phyloP scores from a whole-genome alignment of 805 yeast genomes.

The Sungouiella thailandica region DNA sequence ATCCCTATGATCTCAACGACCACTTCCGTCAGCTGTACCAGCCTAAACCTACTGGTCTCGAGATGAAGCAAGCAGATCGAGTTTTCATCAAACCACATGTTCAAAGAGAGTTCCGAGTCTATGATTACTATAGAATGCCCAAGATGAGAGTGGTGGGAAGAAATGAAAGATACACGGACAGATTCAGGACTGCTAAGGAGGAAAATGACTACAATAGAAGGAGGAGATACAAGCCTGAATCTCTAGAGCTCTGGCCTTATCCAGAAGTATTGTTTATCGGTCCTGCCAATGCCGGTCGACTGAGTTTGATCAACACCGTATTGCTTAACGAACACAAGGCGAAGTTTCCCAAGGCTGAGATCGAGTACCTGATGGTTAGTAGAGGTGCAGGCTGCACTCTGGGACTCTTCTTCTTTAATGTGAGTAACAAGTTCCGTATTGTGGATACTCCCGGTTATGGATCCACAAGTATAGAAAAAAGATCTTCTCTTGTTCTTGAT shows the following conservation, averaged over 20 bases:
- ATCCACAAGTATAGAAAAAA: constrained; percentile 51
- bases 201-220: too few relatives aligned
- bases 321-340: constrained; percentile 36
- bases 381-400: constrained; percentile 53
- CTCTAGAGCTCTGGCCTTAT: constrained; percentile 23
- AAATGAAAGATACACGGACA: too few relatives aligned
- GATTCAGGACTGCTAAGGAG: too few relatives aligned
- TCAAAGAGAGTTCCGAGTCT: too few relatives aligned
- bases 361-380: constrained; percentile 50
- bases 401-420: constrained; percentile 66
- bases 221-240: too few relatives aligned
- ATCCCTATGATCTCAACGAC: constrained; percentile 1
- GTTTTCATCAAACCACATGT: too few relatives aligned
- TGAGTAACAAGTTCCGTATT: constrained; percentile 58
- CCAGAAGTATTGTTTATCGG: constrained; percentile 81
- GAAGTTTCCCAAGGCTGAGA: constrained; percentile 18
- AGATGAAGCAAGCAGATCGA: too few relatives aligned
- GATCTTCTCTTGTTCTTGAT: constrained; percentile 58
- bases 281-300: constrained; percentile 82
- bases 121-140: too few relatives aligned
- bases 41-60: too few relatives aligned
- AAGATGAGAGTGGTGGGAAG: too few relatives aligned
- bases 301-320: constrained; percentile 64
- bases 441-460: constrained; percentile 95
- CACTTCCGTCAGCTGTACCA: constrained; percentile 1